Percentiles rank a stretch among this genome's conserved stretches.
phyloP scores from a whole-genome alignment of 2,329 filamentous ascomycete species.

The Xylariaceae sp. region DNA sequence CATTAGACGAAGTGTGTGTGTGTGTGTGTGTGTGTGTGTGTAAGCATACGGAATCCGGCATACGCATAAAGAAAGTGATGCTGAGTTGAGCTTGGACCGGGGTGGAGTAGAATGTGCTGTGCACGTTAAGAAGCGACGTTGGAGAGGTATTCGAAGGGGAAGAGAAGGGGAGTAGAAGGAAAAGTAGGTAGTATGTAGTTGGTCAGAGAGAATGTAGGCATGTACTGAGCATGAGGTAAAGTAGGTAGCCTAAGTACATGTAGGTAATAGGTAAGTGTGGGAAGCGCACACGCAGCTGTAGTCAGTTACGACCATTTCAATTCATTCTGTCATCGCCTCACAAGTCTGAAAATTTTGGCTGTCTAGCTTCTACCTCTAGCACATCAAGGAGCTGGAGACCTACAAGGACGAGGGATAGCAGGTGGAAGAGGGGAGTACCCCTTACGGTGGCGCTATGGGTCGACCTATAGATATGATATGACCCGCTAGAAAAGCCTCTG shows the following conservation, averaged over 20 bases:
- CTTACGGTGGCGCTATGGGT: slow-evolving; percentile 18
- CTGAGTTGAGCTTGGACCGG: background rate
- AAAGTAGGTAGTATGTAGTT: background rate
- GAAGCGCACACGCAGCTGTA: slow-evolving; percentile 18
- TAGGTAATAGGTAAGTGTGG: slow-evolving; percentile 1
- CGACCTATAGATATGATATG: slow-evolving; percentile 4
- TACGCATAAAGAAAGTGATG: slow-evolving; percentile 3
- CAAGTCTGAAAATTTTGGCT: slow-evolving; percentile 19
- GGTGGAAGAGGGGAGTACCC: slow-evolving; percentile 14
- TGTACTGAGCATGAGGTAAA: no score
- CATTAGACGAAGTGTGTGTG: slow-evolving; percentile 10
- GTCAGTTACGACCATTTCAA: slow-evolving; percentile 18
- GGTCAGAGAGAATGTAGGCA: background rate
- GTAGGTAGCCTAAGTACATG: background rate
- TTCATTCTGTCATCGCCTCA: slow-evolving; percentile 22
- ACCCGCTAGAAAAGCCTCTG: slow-evolving; percentile 11
- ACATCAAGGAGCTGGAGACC: slow-evolving; percentile 8
- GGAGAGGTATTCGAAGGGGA: no score
- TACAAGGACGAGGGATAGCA: no score
- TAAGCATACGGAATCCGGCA: slow-evolving; percentile 13
- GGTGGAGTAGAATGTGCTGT: no score
- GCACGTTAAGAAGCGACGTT: no score
- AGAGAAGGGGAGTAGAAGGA: no score
- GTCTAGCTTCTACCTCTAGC: background rate
- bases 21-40: slow-evolving; percentile 11